Evolutionary conservation across 2,329 filamentous ascomycete genomes (phyloP).

Genomic region (Aspergillus ochraceus): DNA sequence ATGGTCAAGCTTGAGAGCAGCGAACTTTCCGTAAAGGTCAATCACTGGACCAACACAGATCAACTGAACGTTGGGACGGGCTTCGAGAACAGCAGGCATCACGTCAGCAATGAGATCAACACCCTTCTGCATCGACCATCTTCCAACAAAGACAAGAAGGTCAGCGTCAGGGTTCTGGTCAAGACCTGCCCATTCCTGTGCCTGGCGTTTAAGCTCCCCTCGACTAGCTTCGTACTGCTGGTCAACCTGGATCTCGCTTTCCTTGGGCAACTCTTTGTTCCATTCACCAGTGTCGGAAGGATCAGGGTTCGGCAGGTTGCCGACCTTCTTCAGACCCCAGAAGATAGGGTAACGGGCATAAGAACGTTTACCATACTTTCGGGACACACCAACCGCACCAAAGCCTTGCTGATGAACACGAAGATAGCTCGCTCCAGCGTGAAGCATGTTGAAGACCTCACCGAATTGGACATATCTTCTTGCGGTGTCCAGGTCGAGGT

Average conservation of each 20-base stretch:
- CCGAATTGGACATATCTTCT: conserved; percentile 66
- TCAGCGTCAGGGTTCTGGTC: conserved; percentile 62
- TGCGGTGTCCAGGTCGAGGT: conserved; percentile 58
- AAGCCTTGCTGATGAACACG: conserved; percentile 68
- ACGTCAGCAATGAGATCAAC: conserved; percentile 69
- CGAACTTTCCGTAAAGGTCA: conserved; percentile 68
- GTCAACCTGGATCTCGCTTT: conserved; percentile 54
- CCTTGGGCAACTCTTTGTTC: conserved; percentile 54
- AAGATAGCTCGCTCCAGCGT: conserved; percentile 66
- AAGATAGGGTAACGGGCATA: conserved; percentile 69
- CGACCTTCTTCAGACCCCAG: conserved; percentile 65
- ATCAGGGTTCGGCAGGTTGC: conserved; percentile 65
- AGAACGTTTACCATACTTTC: conserved; percentile 67
- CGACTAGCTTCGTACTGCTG: conserved; percentile 55
- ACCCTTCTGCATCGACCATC: conserved; percentile 70
- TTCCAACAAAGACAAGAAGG: conserved; percentile 67
- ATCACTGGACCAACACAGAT: conserved; percentile 66
- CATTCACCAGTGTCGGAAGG: conserved; percentile 64
- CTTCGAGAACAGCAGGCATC: conserved; percentile 62
- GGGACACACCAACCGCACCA: conserved; percentile 66
- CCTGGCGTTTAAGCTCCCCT: conserved; percentile 57
- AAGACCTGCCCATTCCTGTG: conserved; percentile 67
- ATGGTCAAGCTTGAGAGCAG: conserved; percentile 62
- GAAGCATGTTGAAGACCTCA: conserved; percentile 67
- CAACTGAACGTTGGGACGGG: conserved; percentile 60